Base-by-base conservation (phyloP, 495 filamentous ascomycete genomes). In the Aspergillus kassunensis region DNA sequence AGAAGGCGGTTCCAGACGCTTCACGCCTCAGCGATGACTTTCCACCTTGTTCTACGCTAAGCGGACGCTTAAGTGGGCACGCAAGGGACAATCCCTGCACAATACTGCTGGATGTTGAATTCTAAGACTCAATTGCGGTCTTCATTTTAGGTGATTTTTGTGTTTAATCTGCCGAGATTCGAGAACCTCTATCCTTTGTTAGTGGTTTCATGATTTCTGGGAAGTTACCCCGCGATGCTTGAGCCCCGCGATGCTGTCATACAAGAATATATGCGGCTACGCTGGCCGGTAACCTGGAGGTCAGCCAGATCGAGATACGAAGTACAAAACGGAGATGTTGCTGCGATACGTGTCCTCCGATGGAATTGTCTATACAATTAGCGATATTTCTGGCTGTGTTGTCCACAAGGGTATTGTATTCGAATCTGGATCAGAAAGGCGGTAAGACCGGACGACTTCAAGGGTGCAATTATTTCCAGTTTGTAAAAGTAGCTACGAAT, bases 1-100 rank as follows among this genome's bases (percentile, higher is more conserved):
- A n/a, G 9, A 49, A 25, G 53, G 25, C 39, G 45, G 35, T 47
- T 61, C 66, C 53, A 62, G 60, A 68, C 42, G 60, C 55, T 64
- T 61, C 51, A 56, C 30, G 58, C 54, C 40, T 31, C 53, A 44
- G 35, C 59, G 40, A 58, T 33, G 12, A 39, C 36, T 20, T 63
- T 63, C 57, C 58, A 58, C 53, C 25, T 41, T 45, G 42, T 58
- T 61, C 55, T 49, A 60, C 42, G 25, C 56, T 21, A 30, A 49
- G 23, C 25, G 37, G n/a, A 31, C 30, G 19, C 30, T 20, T 25
- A 42, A 24, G 16, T 46, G 44, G 44, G 30, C 44, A 46, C 16
- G 8, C 33, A 33, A 12, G 24, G 44, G 35, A 12, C 33, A 47
- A 4, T 25, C 8, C 1, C 16, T 36, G 51, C 24, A 37, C 29